A percentile compares a stretch with the other conserved stretches of the same genome.
These are phyloP conservation scores for Chloranthus sessilifolius DNA, from an alignment of 164 flowering plant genomes.

Conservation along the genomic window DNA sequence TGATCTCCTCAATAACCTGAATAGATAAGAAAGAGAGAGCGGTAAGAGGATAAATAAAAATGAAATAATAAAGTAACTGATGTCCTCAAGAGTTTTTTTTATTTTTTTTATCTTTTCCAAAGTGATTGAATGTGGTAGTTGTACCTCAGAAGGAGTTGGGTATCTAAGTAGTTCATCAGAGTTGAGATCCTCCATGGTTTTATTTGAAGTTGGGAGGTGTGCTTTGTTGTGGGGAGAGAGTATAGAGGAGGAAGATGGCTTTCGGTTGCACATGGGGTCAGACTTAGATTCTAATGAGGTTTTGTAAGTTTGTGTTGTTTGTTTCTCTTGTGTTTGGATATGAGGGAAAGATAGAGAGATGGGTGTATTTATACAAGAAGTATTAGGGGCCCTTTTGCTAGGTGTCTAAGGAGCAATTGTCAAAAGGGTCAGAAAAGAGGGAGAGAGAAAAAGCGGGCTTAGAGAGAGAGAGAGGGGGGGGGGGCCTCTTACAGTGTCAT, in stretches of 20 bases:
- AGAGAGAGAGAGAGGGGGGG: constrained; percentile 7
- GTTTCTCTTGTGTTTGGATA: constrained; percentile 3
- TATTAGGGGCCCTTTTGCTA: constrained; percentile 16
- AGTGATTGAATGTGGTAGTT: constrained; percentile 1
- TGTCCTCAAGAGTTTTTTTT: background rate
- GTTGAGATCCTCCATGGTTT: constrained; percentile 32
- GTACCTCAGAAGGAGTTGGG: constrained; percentile 90
- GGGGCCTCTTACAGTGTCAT: too few species aligned
- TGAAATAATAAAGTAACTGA: constrained; percentile 2
- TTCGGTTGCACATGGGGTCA: constrained; percentile 51
- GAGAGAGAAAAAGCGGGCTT: too few species aligned
- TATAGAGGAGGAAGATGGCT: constrained; percentile 45
- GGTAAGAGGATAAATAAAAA: background rate
- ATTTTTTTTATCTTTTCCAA: too few species aligned
- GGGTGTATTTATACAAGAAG: constrained; percentile 34
- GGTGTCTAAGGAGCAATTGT: constrained; percentile 25
- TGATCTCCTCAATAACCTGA: constrained; percentile 77
- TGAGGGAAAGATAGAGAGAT: background rate
- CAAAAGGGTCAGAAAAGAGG: background rate
- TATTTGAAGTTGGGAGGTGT: constrained; percentile 30
- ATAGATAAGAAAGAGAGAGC: background rate
- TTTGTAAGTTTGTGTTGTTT: constrained; percentile 5
- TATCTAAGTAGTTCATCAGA: constrained; percentile 48
- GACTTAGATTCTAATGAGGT: constrained; percentile 12
- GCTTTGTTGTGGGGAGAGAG: constrained; percentile 34